phyloP scores from a whole-genome alignment of 805 yeast genomes.

The Nakazawaea pomicola region DNA sequence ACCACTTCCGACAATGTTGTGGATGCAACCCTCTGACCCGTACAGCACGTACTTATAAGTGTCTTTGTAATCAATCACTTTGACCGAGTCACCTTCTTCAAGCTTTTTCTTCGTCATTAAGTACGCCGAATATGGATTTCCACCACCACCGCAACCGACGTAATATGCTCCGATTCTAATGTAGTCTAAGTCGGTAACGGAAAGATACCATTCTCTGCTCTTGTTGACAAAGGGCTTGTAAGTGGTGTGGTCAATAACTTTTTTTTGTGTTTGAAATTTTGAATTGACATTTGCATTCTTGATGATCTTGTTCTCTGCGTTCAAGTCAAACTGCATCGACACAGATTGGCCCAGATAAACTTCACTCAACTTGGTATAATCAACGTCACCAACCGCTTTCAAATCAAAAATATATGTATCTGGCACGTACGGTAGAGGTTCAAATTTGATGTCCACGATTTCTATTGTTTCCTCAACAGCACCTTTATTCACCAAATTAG shows the following conservation, averaged over 20 bases:
- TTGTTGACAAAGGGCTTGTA: constrained; percentile 27
- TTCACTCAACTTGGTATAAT: constrained; percentile 23
- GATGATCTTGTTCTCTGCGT: constrained; percentile 14
- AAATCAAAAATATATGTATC: constrained; percentile 29
- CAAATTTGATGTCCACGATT: constrained; percentile 21
- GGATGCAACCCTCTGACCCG: constrained; percentile 8
- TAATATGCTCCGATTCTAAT: constrained; percentile 39
- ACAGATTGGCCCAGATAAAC: constrained; percentile 9
- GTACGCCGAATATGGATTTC: constrained; percentile 37
- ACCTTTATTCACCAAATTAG: constrained; percentile 21
- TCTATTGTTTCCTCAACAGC: constrained; percentile 21
- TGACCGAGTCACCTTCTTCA: constrained; percentile 28
- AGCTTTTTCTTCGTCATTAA: constrained; percentile 30
- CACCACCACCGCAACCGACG: constrained; percentile 51
- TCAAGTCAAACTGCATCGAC: constrained; percentile 2
- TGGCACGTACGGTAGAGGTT: constrained; percentile 29
- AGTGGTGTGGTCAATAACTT: constrained; percentile 19
- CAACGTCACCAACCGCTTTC: constrained; percentile 40
- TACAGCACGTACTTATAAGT: constrained; percentile 17
- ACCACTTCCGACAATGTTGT: constrained; percentile 24
- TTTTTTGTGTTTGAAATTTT: background rate
- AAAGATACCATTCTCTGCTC: constrained; percentile 31
- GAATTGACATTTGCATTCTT: constrained; percentile 14
- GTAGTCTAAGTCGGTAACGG: constrained; percentile 35
- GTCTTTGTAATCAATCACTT: constrained; percentile 31